These are phyloP conservation scores for Orbilia blumenaviensis DNA, from an alignment of 2,329 filamentous ascomycete species.

Conservation along the genomic window DNA sequence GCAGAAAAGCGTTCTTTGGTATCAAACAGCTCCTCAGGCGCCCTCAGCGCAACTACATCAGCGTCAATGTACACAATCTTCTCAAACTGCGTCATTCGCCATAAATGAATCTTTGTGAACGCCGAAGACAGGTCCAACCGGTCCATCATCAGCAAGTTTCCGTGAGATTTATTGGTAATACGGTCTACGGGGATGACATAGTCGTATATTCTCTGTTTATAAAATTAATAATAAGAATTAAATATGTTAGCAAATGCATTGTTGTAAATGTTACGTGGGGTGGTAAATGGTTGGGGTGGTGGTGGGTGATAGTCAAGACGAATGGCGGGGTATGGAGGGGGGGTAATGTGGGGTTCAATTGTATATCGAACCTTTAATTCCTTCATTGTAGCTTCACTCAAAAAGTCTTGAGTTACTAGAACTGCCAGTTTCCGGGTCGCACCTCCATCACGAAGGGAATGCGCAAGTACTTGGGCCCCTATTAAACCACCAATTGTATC, in stretches of 20 bases:
- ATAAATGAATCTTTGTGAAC: conserved; percentile 95
- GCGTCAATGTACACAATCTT: conserved; percentile 95
- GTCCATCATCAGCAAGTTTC: conserved; percentile 90
- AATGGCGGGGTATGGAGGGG: background rate
- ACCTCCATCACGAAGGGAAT: conserved; percentile 90
- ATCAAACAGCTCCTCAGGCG: conserved; percentile 90
- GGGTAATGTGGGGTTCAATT: conserved; percentile 22
- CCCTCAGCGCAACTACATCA: conserved; percentile 88
- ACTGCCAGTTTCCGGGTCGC: conserved; percentile 85
- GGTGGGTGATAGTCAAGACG: too few relatives aligned
- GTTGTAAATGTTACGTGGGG: background rate
- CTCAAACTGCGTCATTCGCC: conserved; percentile 87
- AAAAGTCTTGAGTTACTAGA: conserved; percentile 80
- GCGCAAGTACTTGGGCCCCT: conserved; percentile 93
- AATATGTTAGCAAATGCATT: conserved; percentile 27
- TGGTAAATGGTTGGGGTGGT: background rate
- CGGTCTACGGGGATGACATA: conserved; percentile 84
- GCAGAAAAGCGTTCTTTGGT: conserved; percentile 71
- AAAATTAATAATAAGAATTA: too few relatives aligned
- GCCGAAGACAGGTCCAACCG: conserved; percentile 87
- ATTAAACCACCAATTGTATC: conserved; percentile 39
- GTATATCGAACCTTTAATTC: conserved; percentile 80
- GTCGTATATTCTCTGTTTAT: conserved; percentile 78
- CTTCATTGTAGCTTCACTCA: conserved; percentile 77
- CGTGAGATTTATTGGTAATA: conserved; percentile 77